Base-by-base conservation (phyloP, 345 rosid species). In the Gynandropsis gynandra region DNA sequence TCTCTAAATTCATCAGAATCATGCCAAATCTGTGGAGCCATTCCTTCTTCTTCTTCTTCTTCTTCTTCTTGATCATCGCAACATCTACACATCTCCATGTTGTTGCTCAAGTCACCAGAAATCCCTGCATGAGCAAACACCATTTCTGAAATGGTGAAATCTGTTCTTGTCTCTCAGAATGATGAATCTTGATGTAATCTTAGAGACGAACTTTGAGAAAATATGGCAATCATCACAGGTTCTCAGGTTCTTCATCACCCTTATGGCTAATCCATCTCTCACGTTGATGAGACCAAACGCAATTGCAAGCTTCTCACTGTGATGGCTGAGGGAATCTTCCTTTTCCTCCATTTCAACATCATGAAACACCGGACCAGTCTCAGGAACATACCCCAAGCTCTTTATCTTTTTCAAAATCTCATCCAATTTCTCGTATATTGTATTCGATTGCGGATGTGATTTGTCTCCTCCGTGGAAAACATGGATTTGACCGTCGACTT, bases 201-300 rank as follows among this genome's bases (percentile, higher is more conserved):
- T 65, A 9, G 83, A 79, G 57, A 79, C 70, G 50, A 74, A 69
- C 57, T 79, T 82, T 52, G 62, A 69, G 69, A 82, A 80, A 71
- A 46, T 72, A 36, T 82, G 86, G 64, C 89, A 79, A 60, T 82
- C 89, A n/a, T 77, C 83, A 65, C 89, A 82, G 14, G 78, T 75
- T 57, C 86, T 72, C 51, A 79, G 66, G 58, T 82, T 82, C 74
- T 82, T 79, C 60, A 79, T 63, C 6, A 82, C 68, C 55, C 74
- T 61, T 52, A 82, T 63, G 11, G 80, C 68, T 18, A 56, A 50
- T n/a, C 35, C 67, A 13, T 38, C 44, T 47, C 50, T 60, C 41
- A 58, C 73, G 56, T 55, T 70, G 50, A 82, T 49, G 33, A 79
- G 57, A 35, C 75, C 75, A 49, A 74, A 79, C 7, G 66, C 75